A percentile compares a stretch with the other conserved stretches of the same genome.
These are phyloP conservation scores for Phytophthora colocasiae DNA, from an alignment of 352 stramenopile species.

Conservation along the genomic window DNA sequence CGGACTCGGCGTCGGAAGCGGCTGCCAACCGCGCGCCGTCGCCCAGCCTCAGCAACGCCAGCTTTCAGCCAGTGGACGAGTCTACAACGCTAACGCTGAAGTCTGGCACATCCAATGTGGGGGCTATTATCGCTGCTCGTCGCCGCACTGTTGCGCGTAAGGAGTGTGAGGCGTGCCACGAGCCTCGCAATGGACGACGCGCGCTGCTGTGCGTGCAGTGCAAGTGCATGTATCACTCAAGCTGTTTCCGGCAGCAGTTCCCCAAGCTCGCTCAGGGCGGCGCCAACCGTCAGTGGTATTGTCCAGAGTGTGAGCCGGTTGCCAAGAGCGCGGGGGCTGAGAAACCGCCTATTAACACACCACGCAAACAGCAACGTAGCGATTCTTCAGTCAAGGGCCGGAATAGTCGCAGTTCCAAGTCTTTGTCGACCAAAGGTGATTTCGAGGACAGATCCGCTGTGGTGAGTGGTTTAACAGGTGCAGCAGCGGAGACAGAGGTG, in stretches of 20 bases:
- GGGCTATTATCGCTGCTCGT: conserved; percentile 72
- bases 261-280: conserved; percentile 62
- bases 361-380: conserved; percentile 44
- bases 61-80: conserved; percentile 30
- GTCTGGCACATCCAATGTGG: conserved; percentile 65
- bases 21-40: conserved; percentile 25
- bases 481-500: conserved; percentile 50
- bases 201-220: conserved; percentile 80
- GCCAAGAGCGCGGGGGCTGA: conserved; percentile 41
- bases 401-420: conserved; percentile 30
- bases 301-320: conserved; percentile 75
- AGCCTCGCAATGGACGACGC: conserved; percentile 77
- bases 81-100: conserved; percentile 46
- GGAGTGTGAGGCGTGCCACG: conserved; percentile 78
- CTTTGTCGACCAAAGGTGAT: conserved; percentile 18
- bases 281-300: conserved; percentile 80
- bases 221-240: conserved; percentile 88
- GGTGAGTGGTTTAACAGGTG: conserved; percentile 17
- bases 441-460: conserved; percentile 25
- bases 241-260: conserved; percentile 85
- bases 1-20: conserved; percentile 43
- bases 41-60: conserved; percentile 31
- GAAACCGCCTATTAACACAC: conserved; percentile 38
- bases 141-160: conserved; percentile 71
- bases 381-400: conserved; percentile 40